These are phyloP conservation scores for Buxus sempervirens DNA, from an alignment of 164 flowering plant species.

Conservation along the genomic window DNA sequence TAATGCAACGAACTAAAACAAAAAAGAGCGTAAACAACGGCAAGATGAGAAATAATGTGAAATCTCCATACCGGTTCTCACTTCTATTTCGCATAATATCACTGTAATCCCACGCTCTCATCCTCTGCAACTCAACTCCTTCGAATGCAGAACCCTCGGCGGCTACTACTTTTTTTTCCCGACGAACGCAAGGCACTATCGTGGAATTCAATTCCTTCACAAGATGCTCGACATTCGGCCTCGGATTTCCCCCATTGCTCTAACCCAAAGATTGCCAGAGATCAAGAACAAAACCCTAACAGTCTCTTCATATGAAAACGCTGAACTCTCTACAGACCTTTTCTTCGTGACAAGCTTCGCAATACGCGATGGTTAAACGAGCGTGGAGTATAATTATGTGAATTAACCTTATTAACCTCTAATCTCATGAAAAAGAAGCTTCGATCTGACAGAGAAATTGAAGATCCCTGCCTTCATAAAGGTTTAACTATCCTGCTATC, in stretches of 20 bases:
- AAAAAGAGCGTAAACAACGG: background rate
- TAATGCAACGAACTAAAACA: no score
- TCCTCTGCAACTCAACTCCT: conserved; percentile 47
- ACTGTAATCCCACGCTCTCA: conserved; percentile 63
- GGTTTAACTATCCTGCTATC: no score
- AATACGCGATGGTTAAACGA: conserved; percentile 6
- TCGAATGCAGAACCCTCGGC: conserved; percentile 76
- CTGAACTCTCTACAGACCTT: conserved; percentile 40
- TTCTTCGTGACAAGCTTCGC: conserved; percentile 33
- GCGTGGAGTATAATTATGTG: no score
- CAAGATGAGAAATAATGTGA: background rate
- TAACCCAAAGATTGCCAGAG: conserved; percentile 71
- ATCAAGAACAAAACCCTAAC: conserved; percentile 37
- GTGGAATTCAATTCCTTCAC: conserved; percentile 46
- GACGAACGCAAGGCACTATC: no score
- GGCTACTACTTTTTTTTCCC: no score
- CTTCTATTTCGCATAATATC: conserved; percentile 58
- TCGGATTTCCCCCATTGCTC: conserved; percentile 44
- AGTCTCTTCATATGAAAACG: conserved; percentile 45
- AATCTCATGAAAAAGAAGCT: no score
- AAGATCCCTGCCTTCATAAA: no score
- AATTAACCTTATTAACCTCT: no score
- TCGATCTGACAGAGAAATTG: no score
- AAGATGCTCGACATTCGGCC: conserved; percentile 60
- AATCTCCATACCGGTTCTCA: conserved; percentile 19